Evolutionary conservation across 306 rosid genomes (phyloP).

Genomic region (Medicago arabica): DNA sequence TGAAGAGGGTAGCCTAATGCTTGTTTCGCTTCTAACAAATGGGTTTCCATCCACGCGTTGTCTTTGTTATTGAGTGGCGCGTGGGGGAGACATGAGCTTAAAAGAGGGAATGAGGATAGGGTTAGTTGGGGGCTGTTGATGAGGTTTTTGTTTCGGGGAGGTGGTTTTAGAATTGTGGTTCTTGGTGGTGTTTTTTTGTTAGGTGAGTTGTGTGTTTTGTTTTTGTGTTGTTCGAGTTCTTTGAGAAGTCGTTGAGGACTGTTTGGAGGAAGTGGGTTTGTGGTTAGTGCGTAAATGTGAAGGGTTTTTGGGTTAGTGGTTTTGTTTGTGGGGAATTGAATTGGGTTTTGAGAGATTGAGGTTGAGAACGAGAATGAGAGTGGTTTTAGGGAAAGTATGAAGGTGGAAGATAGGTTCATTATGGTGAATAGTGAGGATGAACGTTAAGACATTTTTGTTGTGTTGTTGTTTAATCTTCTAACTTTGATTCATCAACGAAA

Average conservation of each 20-base stretch:
- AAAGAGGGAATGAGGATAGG: slow-evolving; percentile 70
- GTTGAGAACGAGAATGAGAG: slow-evolving; percentile 50
- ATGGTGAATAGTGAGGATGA: background rate
- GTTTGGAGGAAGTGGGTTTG: slow-evolving; percentile 70
- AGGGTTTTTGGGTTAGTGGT: background rate
- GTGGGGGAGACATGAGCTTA: slow-evolving; percentile 83
- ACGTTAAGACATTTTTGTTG: slow-evolving; percentile 4
- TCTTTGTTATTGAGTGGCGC: slow-evolving; percentile 67
- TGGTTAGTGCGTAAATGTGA: slow-evolving; percentile 61
- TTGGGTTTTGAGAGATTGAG: slow-evolving; percentile 53
- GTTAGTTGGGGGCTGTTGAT: slow-evolving; percentile 85
- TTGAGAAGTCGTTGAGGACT: slow-evolving; percentile 86
- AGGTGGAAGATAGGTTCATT: slow-evolving; percentile 80
- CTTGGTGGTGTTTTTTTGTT: slow-evolving; percentile 68
- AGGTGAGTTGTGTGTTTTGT: slow-evolving; percentile 67
- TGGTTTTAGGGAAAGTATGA: slow-evolving; percentile 46
- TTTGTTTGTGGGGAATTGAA: slow-evolving; percentile 36
- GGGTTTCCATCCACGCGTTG: slow-evolving; percentile 74
- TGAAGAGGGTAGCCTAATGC: slow-evolving; percentile 90
- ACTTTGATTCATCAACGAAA: background rate
- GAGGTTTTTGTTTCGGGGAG: slow-evolving; percentile 74
- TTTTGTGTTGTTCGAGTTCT: slow-evolving; percentile 77
- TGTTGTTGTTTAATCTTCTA: no score
- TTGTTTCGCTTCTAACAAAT: slow-evolving; percentile 81
- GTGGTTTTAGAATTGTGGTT: slow-evolving; percentile 67